Conservation (phyloP, 441 rosid genomes). For the Biscutella laevigata region DNA sequence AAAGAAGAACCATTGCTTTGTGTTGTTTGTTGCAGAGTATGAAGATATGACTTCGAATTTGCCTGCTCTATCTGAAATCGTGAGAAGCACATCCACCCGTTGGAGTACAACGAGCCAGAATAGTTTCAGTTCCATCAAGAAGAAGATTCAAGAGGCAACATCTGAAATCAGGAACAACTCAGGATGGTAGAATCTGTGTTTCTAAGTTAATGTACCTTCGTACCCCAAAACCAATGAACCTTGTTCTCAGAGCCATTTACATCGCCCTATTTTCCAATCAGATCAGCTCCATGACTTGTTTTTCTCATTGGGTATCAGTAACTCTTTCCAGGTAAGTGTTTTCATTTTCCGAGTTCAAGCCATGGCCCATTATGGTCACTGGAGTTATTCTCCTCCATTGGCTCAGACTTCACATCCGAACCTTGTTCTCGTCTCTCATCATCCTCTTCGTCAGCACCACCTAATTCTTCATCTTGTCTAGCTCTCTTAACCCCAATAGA, state of each 20-base stretch:
- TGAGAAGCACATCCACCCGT: slow-evolving; percentile 58
- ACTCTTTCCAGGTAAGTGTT: not conserved
- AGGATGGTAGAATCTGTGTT: slow-evolving; percentile 34
- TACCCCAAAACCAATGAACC: not conserved
- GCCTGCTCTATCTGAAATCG: slow-evolving; percentile 58
- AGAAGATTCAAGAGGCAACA: slow-evolving; percentile 78
- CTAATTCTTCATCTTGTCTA: slow-evolving; percentile 37
- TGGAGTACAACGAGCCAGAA: slow-evolving; percentile 58
- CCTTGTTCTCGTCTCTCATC: slow-evolving; percentile 23
- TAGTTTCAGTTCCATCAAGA: slow-evolving; percentile 63
- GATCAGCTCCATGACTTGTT: not conserved
- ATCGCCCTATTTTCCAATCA: not conserved
- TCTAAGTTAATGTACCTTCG: not conserved
- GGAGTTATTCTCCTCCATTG: slow-evolving; percentile 40
- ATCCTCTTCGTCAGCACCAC: slow-evolving; percentile 27
- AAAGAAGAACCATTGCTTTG: not conserved
- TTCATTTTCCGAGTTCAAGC: slow-evolving; percentile 66
- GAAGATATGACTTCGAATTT: slow-evolving; percentile 45
- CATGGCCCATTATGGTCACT: slow-evolving; percentile 37
- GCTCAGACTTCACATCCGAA: slow-evolving; percentile 48
- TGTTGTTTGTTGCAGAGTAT: slow-evolving; percentile 46
- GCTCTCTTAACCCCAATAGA: slow-evolving; percentile 64
- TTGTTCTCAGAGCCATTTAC: not conserved
- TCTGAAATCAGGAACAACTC: slow-evolving; percentile 59
- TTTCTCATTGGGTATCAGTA: not conserved